Base-by-base conservation (phyloP, 2,329 filamentous ascomycete genomes). In the Metarhizium robertsii region DNA sequence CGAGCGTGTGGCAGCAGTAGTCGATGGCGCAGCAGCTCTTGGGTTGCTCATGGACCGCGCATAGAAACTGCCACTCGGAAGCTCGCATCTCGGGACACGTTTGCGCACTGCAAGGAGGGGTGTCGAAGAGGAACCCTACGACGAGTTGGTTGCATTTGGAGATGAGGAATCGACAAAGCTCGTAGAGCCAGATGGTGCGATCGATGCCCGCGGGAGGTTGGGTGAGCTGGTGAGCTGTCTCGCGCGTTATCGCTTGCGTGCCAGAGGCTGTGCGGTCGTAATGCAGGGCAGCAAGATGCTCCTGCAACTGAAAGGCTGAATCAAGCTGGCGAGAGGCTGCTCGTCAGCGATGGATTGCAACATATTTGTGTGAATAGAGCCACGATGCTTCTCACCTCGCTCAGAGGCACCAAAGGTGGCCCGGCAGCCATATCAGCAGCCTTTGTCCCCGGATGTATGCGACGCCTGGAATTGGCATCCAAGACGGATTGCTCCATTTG, bases 31-130 rank as follows among this genome's bases (percentile, higher is more conserved):
- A 96, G 76, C 94, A 99, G 65, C 87, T 89, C 74, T 97, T 97
- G 51, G 94, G 94, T 52, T 91, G 88, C 67, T 97, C 92, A 69
- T 99, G 94, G 3, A 97, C 94, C 52, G 94, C 94, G 74, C 94
- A 99, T 50, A 99, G 83, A 67, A 97, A 99, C 73, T 99, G 94
- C 94, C 94, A 99, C 75, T 99, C 92, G 34, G 89, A 94, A 2
- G 94, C 94, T 67, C 94, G 91, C 94, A 99, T 99, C 73, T 99
- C 94, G 36, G 92, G 91, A 66, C 94, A 99, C 1, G 94, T 96
- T 60, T 80, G 79, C 14, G 88, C 83, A 57, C 90, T 96, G 74
- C 94, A 99, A 3, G 92, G 87, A 6, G 92, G 92, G 47, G 79
- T 80, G 71, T 97, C 94, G 68, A 91, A 89, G 64, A 99, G 90